Conservation (phyloP, 2,329 filamentous ascomycete genomes). For the Alternaria metachromatica region DNA sequence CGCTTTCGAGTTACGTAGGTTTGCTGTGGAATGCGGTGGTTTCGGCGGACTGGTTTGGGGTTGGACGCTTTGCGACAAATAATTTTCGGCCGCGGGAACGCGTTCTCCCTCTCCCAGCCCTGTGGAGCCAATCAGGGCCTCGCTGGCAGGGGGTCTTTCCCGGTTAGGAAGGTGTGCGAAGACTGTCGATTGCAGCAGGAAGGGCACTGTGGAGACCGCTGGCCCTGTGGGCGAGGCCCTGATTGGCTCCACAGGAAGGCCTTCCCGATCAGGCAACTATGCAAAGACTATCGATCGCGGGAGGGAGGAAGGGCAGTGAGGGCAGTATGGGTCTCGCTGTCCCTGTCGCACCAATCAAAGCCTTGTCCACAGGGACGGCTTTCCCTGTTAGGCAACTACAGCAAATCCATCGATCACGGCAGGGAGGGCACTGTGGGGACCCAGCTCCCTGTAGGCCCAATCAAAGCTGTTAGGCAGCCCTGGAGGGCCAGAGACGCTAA, state of each 20-base stretch:
- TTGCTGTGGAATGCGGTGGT: neutral
- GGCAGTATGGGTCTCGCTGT: no score
- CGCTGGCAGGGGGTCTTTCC: neutral
- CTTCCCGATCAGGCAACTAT: neutral
- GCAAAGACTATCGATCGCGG: neutral
- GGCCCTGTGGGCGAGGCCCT: neutral
- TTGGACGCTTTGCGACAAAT: neutral
- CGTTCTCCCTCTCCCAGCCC: neutral
- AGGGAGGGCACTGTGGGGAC: neutral
- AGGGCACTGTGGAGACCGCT: neutral
- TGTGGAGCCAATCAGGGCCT: neutral
- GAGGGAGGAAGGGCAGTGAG: no score
- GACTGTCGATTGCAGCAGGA: neutral
- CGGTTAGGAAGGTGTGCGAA: neutral
- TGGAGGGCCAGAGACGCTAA: slow-evolving; percentile 16
- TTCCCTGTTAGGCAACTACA: neutral
- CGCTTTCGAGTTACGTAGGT: neutral
- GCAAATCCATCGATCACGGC: neutral
- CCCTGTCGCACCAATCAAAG: no score
- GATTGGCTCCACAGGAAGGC: neutral
- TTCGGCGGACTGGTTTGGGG: slow-evolving; percentile 47
- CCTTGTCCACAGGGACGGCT: no score
- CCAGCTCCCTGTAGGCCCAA: neutral
- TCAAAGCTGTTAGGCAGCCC: neutral
- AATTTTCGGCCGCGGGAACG: slow-evolving; percentile 7